phyloP scores from a whole-genome alignment of 495 filamentous ascomycete genomes.

The Glonium stellatum region DNA sequence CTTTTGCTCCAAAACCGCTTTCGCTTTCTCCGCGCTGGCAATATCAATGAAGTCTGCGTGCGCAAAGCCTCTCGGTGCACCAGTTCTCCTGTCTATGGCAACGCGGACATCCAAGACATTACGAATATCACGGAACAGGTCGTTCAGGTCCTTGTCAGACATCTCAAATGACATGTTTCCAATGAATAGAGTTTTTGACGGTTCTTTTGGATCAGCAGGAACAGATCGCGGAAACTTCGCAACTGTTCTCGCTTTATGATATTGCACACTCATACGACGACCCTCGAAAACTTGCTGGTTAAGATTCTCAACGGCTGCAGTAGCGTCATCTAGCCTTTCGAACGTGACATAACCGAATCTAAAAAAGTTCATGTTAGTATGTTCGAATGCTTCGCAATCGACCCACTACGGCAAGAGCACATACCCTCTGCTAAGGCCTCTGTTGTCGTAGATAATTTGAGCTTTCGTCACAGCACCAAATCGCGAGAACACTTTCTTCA shows the following conservation, averaged over 20 bases:
- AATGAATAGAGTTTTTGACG: slow-evolving; percentile 68
- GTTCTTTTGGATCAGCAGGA: slow-evolving; percentile 31
- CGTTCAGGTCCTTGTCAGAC: slow-evolving; percentile 79
- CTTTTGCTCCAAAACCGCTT: slow-evolving; percentile 49
- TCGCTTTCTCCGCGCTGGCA: slow-evolving; percentile 52
- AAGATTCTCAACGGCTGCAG: slow-evolving; percentile 55
- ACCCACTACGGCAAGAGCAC: slow-evolving; percentile 21
- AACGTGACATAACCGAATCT: slow-evolving; percentile 81
- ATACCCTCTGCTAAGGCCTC: slow-evolving; percentile 84
- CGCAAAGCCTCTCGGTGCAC: slow-evolving; percentile 80
- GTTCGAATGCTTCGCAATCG: neutral
- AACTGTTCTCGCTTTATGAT: slow-evolving; percentile 24
- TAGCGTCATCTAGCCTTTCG: slow-evolving; percentile 47
- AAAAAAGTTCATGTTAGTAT: slow-evolving; percentile 28
- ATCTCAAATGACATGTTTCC: slow-evolving; percentile 88
- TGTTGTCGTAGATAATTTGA: slow-evolving; percentile 57
- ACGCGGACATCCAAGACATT: slow-evolving; percentile 78
- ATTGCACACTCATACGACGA: slow-evolving; percentile 61
- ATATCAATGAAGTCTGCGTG: slow-evolving; percentile 78
- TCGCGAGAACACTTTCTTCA: slow-evolving; percentile 33
- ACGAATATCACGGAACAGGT: slow-evolving; percentile 63
- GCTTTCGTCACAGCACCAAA: slow-evolving; percentile 41
- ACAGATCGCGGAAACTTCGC: neutral
- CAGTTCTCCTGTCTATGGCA: slow-evolving; percentile 81
- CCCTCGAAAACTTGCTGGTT: slow-evolving; percentile 72